These are phyloP conservation scores for Cylindrotheca closterium DNA, from an alignment of 108 stramenopile genomes.

Conservation along the genomic window DNA sequence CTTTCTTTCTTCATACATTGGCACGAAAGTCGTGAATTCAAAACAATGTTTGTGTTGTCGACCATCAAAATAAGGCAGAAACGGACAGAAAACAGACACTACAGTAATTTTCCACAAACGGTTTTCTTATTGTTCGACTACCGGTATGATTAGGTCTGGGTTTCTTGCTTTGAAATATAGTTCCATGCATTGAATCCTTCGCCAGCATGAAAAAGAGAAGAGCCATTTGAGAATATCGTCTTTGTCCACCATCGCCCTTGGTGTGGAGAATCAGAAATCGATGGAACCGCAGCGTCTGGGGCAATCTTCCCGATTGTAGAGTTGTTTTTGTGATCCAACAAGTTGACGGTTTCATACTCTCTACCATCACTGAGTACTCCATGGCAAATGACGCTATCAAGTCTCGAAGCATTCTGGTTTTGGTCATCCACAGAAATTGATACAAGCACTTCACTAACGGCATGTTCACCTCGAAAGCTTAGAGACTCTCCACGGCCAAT, in stretches of 20 bases:
- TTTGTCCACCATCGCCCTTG: constrained; percentile 61
- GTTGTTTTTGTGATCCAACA: constrained; percentile 22
- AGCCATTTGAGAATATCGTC: constrained; percentile 36
- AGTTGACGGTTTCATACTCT: constrained; percentile 48
- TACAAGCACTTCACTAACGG: constrained; percentile 63
- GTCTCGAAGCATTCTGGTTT: constrained; percentile 1
- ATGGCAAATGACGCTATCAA: constrained; percentile 42
- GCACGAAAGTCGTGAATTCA: too few relatives aligned
- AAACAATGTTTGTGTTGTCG: too few relatives aligned
- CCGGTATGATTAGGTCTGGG: background rate
- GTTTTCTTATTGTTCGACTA: background rate
- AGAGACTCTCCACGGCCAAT: constrained; percentile 46
- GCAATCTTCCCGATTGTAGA: constrained; percentile 17
- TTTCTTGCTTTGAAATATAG: background rate
- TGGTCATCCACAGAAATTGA: constrained; percentile 17
- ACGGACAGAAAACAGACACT: too few relatives aligned
- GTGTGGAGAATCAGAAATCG: constrained; percentile 25
- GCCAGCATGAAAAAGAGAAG: constrained; percentile 49
- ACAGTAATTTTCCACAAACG: too few relatives aligned
- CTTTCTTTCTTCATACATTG: too few relatives aligned
- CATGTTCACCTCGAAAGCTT: constrained; percentile 43
- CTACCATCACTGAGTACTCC: constrained; percentile 73
- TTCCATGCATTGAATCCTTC: constrained; percentile 72
- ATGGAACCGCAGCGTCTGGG: constrained; percentile 11
- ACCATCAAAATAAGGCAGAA: too few relatives aligned